Base-by-base conservation (phyloP, 495 filamentous ascomycete genomes). In the Evansstolkia leycettana region DNA sequence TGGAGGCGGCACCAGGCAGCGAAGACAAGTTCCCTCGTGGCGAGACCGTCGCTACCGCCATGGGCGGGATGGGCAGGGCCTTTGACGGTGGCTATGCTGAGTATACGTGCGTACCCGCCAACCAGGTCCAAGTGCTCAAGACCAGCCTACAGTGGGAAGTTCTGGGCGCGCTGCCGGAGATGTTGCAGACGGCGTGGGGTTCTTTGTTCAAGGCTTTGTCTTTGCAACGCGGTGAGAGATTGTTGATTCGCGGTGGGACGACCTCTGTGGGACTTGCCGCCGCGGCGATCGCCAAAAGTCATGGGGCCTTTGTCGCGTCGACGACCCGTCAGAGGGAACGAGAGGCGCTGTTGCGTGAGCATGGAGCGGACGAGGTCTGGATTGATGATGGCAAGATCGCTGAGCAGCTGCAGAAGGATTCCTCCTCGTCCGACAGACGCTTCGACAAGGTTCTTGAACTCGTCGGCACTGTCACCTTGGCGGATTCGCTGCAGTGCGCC, bases 31-130 rank as follows among this genome's bases (percentile, higher is more conserved):
- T 72, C 40, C 34, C 49, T 10, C 37, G 55, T 16, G 69, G 67
- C 0, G 47, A 53, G 9, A 47, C 52, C 2, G 69, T 76, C 0
- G 64, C 60, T 0, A 73, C 69, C 7, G 58, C 56, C 10, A 71
- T 72, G 68, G 70, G 69, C 7, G 70, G 68, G 1, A 56, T 76
- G 50, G 68, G 67, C 0, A 33, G 70, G 8, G 34, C 47, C 12
- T 68, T 70, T 32, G 60, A 70, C 43, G 70, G 70, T n/a, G 64
- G 64, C 0, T 76, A 72, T 43, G 71, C 71, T 1, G 69, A 75
- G 46, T 74, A 69, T 34, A 66, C 61, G 5, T 57, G 53, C 33
- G 64, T 67, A 1, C 56, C 65, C 0, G 57, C 48, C 9, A 47
- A 37, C 6, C 63, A 73, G 38, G 54, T 66, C 13, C 62, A 65